Evolutionary conservation across 139 green algal genomes (phyloP), one percentile per base, ranked within the genome.

Genomic region (Coelastrella sp.): DNA sequence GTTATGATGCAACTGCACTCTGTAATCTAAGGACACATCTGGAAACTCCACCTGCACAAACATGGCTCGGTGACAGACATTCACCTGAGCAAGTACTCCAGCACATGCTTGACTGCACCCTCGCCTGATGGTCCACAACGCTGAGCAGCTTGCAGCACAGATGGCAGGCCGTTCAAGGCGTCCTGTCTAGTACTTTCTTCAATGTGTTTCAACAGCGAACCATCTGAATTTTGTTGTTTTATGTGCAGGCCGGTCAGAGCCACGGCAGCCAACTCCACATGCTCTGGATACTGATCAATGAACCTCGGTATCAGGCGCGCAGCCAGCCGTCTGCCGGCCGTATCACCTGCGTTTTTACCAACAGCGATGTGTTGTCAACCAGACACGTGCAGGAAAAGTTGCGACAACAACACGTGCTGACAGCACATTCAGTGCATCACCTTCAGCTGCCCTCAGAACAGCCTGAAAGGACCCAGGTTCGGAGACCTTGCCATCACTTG

Each of bases 261-360:
- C 2, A 41, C 73, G 27, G 69, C 76, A n/a, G 76, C 78, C 3
- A 80, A 37, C 15, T 91, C 83, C 2, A 75, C 19, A 19, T 91
- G 87, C 19, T 86, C 59, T 27, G 91, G 90, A 63, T 89, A 93
- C 63, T 57, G 80, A 0, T 53, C 43, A 1, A 88, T 71, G 57
- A 92, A 94, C 23, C 86, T 78, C 0, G 91, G 90, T 5, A 94
- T 41, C 50, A 94, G 79, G 35, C 89, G 85, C 2, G 90, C 88
- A 2, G 88, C 90, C 8, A 94, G 86, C 0, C 91, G 85, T 7
- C 79, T 76, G 37, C 41, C 48, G 37, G 88, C 84, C 3, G 78
- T 40, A 75, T 84, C 78, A 21, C 78, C 78, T 84, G 78, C 78
- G 37, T 21, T 30, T 66, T n/a, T n/a, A n/a, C n/a, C n/a, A n/a